phyloP scores from a whole-genome alignment of 805 yeast genomes.

The Cyberlindnera maritima region DNA sequence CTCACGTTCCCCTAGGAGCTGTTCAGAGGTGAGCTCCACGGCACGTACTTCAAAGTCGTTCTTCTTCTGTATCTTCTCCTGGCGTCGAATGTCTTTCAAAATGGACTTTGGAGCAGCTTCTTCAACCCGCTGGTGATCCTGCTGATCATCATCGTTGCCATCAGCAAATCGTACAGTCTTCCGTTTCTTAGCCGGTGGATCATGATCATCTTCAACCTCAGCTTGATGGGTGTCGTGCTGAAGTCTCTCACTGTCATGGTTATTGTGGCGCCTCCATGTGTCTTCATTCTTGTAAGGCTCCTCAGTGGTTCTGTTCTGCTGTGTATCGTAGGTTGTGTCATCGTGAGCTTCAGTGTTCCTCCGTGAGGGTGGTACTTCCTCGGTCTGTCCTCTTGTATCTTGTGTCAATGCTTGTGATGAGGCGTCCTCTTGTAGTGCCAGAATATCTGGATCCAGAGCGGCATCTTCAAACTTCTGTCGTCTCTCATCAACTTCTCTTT shows the following conservation, averaged over 20 bases:
- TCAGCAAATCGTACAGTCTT: conserved; percentile 10
- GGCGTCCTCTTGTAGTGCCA: not conserved
- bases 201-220: conserved; percentile 1
- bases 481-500: conserved; percentile 1
- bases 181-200: not conserved
- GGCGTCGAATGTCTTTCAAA: not conserved
- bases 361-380: not conserved
- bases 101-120: conserved; percentile 1
- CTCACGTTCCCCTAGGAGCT: not conserved
- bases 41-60: not conserved
- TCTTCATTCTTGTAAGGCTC: not conserved
- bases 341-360: too few relatives aligned
- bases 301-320: too few relatives aligned
- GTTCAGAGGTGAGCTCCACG: not conserved
- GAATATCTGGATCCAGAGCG: conserved; percentile 2
- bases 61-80: too few relatives aligned
- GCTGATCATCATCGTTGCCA: not conserved
- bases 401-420: not conserved
- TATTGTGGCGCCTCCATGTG: not conserved
- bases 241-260: not conserved
- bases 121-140: too few relatives aligned
- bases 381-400: too few relatives aligned
- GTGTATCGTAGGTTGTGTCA: too few relatives aligned
- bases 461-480: not conserved
- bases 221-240: not conserved